Percentiles rank a stretch among this genome's conserved stretches.
Evolutionary conservation across 2,329 filamentous ascomycete species (phyloP).

Genomic region (Colletotrichum eremochloae): DNA sequence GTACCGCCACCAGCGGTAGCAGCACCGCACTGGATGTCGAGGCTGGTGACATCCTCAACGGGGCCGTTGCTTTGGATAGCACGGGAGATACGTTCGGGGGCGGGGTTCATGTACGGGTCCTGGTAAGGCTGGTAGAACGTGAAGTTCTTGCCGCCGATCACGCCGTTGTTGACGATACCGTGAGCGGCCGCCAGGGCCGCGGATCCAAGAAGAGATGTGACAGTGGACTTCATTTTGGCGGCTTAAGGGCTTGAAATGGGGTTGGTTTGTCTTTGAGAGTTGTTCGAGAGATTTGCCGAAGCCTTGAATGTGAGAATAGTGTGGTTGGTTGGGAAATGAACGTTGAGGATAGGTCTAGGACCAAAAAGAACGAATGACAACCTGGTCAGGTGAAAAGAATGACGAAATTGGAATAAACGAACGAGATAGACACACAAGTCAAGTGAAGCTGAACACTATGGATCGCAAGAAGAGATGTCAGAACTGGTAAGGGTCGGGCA

Average conservation of each 20-base stretch:
- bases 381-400: constrained; percentile 43
- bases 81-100: constrained; percentile 66
- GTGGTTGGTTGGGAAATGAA: constrained; percentile 29
- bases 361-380: constrained; percentile 41
- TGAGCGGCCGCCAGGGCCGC: constrained; percentile 62
- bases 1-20: constrained; percentile 63
- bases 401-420: constrained; percentile 40
- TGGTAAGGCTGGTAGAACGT: constrained; percentile 54
- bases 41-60: constrained; percentile 64
- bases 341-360: constrained; percentile 31
- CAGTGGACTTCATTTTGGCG: constrained; percentile 43
- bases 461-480: constrained; percentile 8
- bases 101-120: constrained; percentile 57
- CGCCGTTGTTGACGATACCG: constrained; percentile 61
- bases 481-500: neutral
- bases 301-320: constrained; percentile 39
- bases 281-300: constrained; percentile 8
- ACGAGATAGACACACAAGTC: constrained; percentile 42
- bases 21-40: constrained; percentile 70
- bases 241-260: neutral
- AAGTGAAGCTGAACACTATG: constrained; percentile 42
- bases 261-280: neutral
- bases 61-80: constrained; percentile 70
- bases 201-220: constrained; percentile 47
- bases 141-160: constrained; percentile 55